Evolutionary conservation across 2,329 filamentous ascomycete genomes (phyloP), one percentile per base, ranked within the genome.

Genomic region (Orbilia brochopaga): DNA sequence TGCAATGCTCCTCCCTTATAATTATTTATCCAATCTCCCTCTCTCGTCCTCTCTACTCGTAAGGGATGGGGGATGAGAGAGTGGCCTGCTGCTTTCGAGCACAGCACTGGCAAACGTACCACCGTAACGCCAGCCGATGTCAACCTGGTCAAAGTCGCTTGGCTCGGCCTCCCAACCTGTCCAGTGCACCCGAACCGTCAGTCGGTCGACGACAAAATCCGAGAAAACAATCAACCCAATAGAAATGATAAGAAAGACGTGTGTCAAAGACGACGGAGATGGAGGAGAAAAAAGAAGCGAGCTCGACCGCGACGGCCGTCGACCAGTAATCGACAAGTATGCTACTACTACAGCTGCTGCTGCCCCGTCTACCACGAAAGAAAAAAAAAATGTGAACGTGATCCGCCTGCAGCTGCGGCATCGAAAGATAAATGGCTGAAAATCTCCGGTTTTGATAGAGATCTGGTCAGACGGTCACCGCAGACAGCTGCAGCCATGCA

Each of bases 111-210:
- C 52, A 52, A 58, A 62, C 13, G 27, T 27, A 3, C 10, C 13
- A 24, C 59, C 13, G 27, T 27, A 3, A 17, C 13, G 35, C 59
- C 54, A 50, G 30, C 11, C 50, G 42, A 54, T 24, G 53, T 63
- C 66, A 64, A 70, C 66, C 54, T 70, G 66, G 66, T 64, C 63
- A 70, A 63, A 70, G 56, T 70, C 46, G 50, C 59, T 56, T 51
- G 46, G 48, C 48, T 51, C 42, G n/a, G 17, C 30, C 17, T 60
- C 67, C 27, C 65, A 72, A 65, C 64, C 67, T 61, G 40, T 57
- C 53, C 59, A 64, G 24, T 55, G 59, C 54, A 63, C 53, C 58
- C 66, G 66, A 70, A 44, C 44, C 44, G 44, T 32, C 52, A 13
- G 51, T 62, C 58, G 50, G 62, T 42, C 35, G 27, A 24, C 21